Base-by-base conservation (phyloP, 176 grass and related monocot genomes). In the Saccharum spontaneum region DNA sequence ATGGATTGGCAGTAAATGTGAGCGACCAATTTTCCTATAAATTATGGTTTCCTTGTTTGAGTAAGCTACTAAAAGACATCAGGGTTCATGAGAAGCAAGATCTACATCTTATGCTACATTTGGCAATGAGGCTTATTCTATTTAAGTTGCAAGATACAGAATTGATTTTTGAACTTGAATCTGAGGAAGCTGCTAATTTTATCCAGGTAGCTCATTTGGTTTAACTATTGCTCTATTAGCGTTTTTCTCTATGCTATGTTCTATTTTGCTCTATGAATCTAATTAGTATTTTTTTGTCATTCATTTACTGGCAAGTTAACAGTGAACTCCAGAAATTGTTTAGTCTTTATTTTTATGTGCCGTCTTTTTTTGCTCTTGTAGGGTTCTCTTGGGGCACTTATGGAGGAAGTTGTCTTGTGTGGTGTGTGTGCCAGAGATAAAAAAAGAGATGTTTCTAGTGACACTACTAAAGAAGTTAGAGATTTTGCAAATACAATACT, bases 11-110 rank as follows among this genome's bases (percentile, higher is more conserved):
- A 83, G 73, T 84, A 15, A 87, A 90, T 85, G 60, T 95, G 28
- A 89, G 68, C 10, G 73, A 85, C 66, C 91, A 95, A 45, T 95
- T 86, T 86, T 92, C 93, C 15, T 95, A 90, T 85, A 95, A 87
- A 81, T 82, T 94, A 73, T 98, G 96, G 96, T 90, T 98, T 90
- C 89, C 91, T 86, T 95, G 87, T 85, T 91, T 98, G 52, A 89
- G 87, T 81, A 98, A 90, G 63, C 69, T 98, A 74, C 81, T 95
- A 48, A 55, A 94, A 83, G 86, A 92, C 84, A 86, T 92, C 48
- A 87, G 85, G 81, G 55, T 79, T 36, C 85, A 90, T 72, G 81
- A 86, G 55, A 86, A 64, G 48, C 80, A 94, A 83, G 79, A 36
- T 62, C 76, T 83, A 36, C 78, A 87, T 81, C 77, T 28, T 73